Conservation (phyloP, 23 red algal species). For the Cyanidium caldarium region DNA sequence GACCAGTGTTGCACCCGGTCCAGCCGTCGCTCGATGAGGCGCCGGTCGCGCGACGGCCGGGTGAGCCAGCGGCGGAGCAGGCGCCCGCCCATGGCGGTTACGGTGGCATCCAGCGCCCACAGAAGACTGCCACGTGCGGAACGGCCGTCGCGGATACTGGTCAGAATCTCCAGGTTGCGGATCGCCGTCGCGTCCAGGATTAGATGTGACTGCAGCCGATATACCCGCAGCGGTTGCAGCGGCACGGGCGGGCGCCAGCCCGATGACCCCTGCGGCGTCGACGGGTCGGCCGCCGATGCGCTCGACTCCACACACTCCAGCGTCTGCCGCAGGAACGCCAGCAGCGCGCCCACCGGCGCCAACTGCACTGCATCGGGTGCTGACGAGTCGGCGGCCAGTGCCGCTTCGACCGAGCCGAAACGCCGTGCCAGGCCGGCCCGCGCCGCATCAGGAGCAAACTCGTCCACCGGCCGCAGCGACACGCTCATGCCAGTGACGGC, state of each 20-base stretch:
- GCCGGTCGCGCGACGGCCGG: constrained; percentile 15
- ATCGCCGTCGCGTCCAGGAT: constrained; percentile 45
- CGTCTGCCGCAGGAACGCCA: background rate
- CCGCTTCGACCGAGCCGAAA: background rate
- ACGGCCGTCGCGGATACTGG: constrained; percentile 37
- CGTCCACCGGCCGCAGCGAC: background rate
- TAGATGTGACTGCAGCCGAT: background rate
- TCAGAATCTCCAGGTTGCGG: constrained; percentile 57
- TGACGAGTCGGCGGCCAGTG: no score
- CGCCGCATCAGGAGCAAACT: background rate
- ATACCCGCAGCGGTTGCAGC: background rate
- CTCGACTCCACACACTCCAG: background rate
- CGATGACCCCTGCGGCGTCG: background rate
- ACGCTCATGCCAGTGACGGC: background rate
- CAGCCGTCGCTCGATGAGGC: constrained; percentile 26
- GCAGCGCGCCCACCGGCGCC: background rate
- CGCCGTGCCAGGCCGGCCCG: background rate
- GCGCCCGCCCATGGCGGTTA: constrained; percentile 53
- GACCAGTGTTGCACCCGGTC: constrained; percentile 23
- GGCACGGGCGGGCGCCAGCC: background rate
- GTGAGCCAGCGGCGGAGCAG: constrained; percentile 63
- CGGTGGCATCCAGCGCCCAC: constrained; percentile 60
- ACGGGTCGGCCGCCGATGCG: background rate
- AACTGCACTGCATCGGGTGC: no score
- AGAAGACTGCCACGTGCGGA: constrained; percentile 32